A percentile compares a stretch with the other conserved stretches of the same genome.
Evolutionary conservation across 75 land plant genomes (phyloP).

Genomic region (Picea sitchensis): DNA sequence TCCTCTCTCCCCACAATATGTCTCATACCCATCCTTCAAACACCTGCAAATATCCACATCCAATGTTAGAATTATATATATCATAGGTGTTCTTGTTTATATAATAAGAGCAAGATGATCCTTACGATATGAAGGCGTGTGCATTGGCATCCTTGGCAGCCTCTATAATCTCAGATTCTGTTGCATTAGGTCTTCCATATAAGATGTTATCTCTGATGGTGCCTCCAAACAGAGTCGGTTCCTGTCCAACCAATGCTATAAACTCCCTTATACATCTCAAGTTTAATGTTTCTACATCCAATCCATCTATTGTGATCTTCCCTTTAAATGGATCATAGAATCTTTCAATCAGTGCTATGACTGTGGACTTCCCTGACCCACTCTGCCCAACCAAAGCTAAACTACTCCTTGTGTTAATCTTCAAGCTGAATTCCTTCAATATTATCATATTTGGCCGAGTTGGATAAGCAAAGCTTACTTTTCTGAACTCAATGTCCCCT

Average conservation of each 20-base stretch:
- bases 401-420: slow-evolving; percentile 44
- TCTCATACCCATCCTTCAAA: slow-evolving; percentile 56
- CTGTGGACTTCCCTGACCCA: slow-evolving; percentile 82
- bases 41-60: slow-evolving; percentile 30
- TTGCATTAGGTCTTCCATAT: slow-evolving; percentile 45
- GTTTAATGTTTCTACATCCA: slow-evolving; percentile 45
- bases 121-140: slow-evolving; percentile 66
- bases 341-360: slow-evolving; percentile 63
- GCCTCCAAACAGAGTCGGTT: slow-evolving; percentile 68
- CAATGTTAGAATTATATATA: slow-evolving; percentile 21
- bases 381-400: slow-evolving; percentile 73
- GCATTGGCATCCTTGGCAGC: slow-evolving; percentile 75
- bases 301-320: slow-evolving; percentile 40
- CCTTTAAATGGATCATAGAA: slow-evolving; percentile 73
- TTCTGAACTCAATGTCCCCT: slow-evolving; percentile 51
- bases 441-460: slow-evolving; percentile 49
- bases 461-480: slow-evolving; percentile 71
- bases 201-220: slow-evolving; percentile 66
- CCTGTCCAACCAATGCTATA: slow-evolving; percentile 76
- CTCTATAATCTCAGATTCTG: slow-evolving; percentile 55
- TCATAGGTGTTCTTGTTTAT: slow-evolving; percentile 20
- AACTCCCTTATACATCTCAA: slow-evolving; percentile 42
- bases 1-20: slow-evolving; percentile 57
- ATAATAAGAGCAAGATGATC: slow-evolving; percentile 22
- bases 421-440: slow-evolving; percentile 42